These are phyloP conservation scores for Cardamine resedifolia DNA, from an alignment of 345 rosid species.

Conservation along the genomic window DNA sequence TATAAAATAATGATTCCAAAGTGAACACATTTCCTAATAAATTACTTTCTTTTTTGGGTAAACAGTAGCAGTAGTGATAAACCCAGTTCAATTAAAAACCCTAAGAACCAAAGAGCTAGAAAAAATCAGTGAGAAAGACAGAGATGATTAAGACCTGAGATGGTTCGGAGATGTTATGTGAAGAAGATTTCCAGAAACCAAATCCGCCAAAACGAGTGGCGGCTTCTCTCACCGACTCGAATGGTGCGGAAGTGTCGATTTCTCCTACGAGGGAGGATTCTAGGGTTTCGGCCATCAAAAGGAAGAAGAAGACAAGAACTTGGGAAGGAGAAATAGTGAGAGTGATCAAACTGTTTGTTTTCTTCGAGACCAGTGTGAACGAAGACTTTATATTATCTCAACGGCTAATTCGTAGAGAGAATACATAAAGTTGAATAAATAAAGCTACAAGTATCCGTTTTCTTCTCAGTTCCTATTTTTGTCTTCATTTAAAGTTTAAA, in stretches of 20 bases:
- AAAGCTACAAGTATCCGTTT: conserved; percentile 34
- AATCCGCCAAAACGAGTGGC: conserved; percentile 81
- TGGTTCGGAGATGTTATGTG: conserved; percentile 44
- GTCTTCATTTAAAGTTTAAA: not conserved
- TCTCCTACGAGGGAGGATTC: conserved; percentile 42
- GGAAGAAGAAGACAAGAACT: conserved; percentile 22
- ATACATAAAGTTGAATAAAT: conserved; percentile 20
- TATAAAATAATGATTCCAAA: not conserved
- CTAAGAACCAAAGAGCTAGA: conserved; percentile 18
- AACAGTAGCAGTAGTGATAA: too few relatives aligned
- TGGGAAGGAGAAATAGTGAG: conserved; percentile 5
- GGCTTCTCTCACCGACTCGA: conserved; percentile 93
- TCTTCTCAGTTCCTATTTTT: not conserved
- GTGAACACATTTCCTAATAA: not conserved
- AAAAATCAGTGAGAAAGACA: not conserved
- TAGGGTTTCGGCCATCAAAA: conserved; percentile 40
- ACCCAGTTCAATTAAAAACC: not conserved
- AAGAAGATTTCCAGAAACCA: conserved; percentile 90
- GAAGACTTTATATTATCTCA: conserved; percentile 21
- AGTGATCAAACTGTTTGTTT: conserved; percentile 22
- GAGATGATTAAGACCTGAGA: conserved; percentile 2
- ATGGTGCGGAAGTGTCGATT: conserved; percentile 94
- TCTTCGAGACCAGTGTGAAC: conserved; percentile 32
- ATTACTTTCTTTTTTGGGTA: not conserved
- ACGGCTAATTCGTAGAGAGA: not conserved